Evolutionary conservation across 192 early-diverging fungal genomes (phyloP), one percentile per base, ranked within the genome.

Genomic region (Coemansia sp.): DNA sequence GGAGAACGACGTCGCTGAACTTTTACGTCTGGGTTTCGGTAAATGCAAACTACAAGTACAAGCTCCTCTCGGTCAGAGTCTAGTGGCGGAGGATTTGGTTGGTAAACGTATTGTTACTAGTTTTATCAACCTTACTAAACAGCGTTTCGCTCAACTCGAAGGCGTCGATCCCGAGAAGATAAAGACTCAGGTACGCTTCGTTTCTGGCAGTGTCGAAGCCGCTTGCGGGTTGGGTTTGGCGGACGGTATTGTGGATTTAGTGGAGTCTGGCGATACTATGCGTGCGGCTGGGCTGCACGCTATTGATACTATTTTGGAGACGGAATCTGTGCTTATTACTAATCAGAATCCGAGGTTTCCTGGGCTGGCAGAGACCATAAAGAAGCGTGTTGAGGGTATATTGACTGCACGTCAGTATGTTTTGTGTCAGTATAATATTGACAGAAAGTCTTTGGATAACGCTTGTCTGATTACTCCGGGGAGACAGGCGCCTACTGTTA

Each of bases 201-300:
- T 98, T 4, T 90, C 86, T 69, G 97, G 97, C 33, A 93, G 91
- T 38, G 97, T 99, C 9, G 96, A 99, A 74, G 95, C 95, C 14
- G 94, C 96, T 1, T 99, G 97, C 69, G 95, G 93, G 2, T 77
- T 99, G 50, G 97, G 97, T 17, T 87, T 99, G 19, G 96, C 97
- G 21, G 97, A 99, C 77, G 97, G 90, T 5, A 98, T 99, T 65
- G 92, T 90, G 19, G 86, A 86, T 77, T 66, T 88, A 35, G 87
- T 91, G 50, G 96, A 98, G 85, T 94, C 94, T 21, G 97, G 97
- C 66, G 96, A 99, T 64, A 99, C 97, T n/a, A 99, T 99, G 97
- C 89, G 94, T 50, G 97, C 95, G 21, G 97, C 97, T 17, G 95
- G 96, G n/a, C 87, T 99, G 21, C 91, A 94, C 74, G 88, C 91